phyloP scores from a whole-genome alignment of 2,329 filamentous ascomycete species.

The Phialocephala sp. region DNA sequence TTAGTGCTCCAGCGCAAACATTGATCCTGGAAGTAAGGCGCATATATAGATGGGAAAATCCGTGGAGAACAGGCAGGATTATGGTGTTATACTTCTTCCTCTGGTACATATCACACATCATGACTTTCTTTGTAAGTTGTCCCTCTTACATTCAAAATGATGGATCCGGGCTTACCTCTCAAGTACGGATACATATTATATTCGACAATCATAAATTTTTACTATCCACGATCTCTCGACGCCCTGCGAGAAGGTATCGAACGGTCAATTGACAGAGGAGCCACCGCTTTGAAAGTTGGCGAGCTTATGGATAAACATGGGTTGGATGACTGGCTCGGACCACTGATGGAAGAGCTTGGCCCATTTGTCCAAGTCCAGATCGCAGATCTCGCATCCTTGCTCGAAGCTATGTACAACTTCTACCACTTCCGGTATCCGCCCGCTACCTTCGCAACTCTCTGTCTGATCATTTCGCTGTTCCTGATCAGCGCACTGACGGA shows the following conservation, averaged over 20 bases:
- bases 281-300: conserved; percentile 42
- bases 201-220: conserved; percentile 30
- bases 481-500: conserved; percentile 38
- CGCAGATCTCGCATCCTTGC: conserved; percentile 43
- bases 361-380: conserved; percentile 46
- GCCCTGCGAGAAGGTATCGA: conserved; percentile 37
- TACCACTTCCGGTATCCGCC: conserved; percentile 46
- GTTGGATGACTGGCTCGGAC: conserved; percentile 43
- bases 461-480: conserved; percentile 35
- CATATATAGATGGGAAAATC: conserved; percentile 47
- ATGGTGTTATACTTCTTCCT: conserved; percentile 32
- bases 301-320: conserved; percentile 47
- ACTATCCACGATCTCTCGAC: conserved; percentile 26
- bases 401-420: conserved; percentile 46
- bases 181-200: conserved; percentile 35
- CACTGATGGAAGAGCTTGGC: conserved; percentile 35
- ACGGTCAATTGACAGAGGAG: conserved; percentile 41
- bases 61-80: conserved; percentile 42
- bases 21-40: conserved; percentile 43
- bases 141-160: background rate
- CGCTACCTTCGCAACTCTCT: conserved; percentile 39
- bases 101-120: conserved; percentile 33
- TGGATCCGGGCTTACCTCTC: conserved; percentile 14
- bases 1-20: conserved; percentile 46
- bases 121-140: conserved; percentile 33